These are phyloP conservation scores for Aspergillus indologenus DNA, from an alignment of 495 filamentous ascomycete genomes.

Conservation along the genomic window DNA sequence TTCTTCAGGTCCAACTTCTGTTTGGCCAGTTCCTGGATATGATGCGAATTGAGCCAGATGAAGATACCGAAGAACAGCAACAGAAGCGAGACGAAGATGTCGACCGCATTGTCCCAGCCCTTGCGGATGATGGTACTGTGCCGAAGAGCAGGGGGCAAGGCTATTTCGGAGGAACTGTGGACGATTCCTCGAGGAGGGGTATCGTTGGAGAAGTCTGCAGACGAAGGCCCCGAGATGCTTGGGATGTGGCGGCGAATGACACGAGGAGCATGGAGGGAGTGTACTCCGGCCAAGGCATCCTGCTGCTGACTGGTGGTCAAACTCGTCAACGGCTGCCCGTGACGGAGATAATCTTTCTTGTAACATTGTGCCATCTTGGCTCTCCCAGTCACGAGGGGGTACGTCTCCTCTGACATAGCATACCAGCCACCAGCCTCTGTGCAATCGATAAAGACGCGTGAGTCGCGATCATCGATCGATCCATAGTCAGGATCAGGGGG, in stretches of 20 bases:
- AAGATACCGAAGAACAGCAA: slow-evolving; percentile 45
- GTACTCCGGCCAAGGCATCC: slow-evolving; percentile 52
- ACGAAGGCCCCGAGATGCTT: slow-evolving; percentile 33
- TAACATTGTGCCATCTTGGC: slow-evolving; percentile 64
- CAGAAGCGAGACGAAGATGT: slow-evolving; percentile 49
- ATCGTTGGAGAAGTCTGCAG: slow-evolving; percentile 36
- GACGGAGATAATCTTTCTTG: slow-evolving; percentile 53
- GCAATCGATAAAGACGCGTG: slow-evolving; percentile 80
- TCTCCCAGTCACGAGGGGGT: slow-evolving; percentile 74
- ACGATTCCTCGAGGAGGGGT: slow-evolving; percentile 38
- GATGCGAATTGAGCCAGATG: slow-evolving; percentile 49
- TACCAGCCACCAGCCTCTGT: slow-evolving; percentile 88
- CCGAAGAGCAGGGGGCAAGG: slow-evolving; percentile 44
- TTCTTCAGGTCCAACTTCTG: slow-evolving; percentile 54
- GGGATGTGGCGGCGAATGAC: slow-evolving; percentile 34
- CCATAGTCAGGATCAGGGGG: slow-evolving; percentile 59
- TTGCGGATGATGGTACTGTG: slow-evolving; percentile 53
- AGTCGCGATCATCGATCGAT: slow-evolving; percentile 52
- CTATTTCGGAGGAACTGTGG: slow-evolving; percentile 39
- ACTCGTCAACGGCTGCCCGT: slow-evolving; percentile 41
- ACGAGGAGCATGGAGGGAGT: slow-evolving; percentile 43
- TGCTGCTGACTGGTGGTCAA: slow-evolving; percentile 43
- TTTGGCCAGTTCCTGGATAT: slow-evolving; percentile 47
- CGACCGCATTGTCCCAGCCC: slow-evolving; percentile 49
- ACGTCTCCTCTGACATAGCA: slow-evolving; percentile 82